Base-by-base conservation (phyloP, 768 basidiomycete genomes). In the Plicaturopsis crispa region DNA sequence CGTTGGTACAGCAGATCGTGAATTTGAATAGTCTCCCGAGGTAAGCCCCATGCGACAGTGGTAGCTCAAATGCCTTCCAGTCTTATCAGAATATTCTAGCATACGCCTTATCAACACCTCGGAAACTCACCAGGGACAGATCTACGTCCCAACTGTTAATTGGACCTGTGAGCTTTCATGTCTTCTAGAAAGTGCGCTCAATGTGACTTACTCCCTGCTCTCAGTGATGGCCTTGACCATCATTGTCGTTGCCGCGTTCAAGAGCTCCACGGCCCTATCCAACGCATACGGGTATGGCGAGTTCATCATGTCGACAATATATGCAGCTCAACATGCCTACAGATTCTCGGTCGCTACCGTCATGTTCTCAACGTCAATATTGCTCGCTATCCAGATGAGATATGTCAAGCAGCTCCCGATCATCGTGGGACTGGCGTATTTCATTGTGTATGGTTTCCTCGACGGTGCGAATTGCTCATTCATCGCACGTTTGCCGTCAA, bases 331-430 rank as follows among this genome's bases (percentile, higher is more conserved):
- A n/a, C n/a, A n/a, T n/a, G n/a, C n/a, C n/a, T 69, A 69, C 41
- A 74, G 78, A 4, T 80, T 80, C 49, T 73, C 78, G 0, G 79
- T 83, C 8, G 66, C 79, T 0, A 75, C 75, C 0, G 78, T 80
- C 24, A 74, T 84, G 73, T 63, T 82, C 45, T 66, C 74, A 4
- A 83, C 80, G 1, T 72, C 70, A 4, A 53, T 70, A 5, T 55
- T 83, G 35, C 56, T 84, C 16, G 57, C 73, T 0, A 52, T 80
- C 12, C 78, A 80, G 32, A 80, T 80, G 47, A 60, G 54, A 18
- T 75, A 65, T 38, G 68, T 79, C 41, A 83, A 82, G 45, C 52
- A 62, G 16, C 57, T 63, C 39, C 69, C 72, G 4, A 45, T 66
- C 35, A 24, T 69, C 4, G 33, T 78, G 11, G 61, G 65, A 0